phyloP scores from a whole-genome alignment of 2,329 filamentous ascomycete genomes.

The Penicillium sp. region DNA sequence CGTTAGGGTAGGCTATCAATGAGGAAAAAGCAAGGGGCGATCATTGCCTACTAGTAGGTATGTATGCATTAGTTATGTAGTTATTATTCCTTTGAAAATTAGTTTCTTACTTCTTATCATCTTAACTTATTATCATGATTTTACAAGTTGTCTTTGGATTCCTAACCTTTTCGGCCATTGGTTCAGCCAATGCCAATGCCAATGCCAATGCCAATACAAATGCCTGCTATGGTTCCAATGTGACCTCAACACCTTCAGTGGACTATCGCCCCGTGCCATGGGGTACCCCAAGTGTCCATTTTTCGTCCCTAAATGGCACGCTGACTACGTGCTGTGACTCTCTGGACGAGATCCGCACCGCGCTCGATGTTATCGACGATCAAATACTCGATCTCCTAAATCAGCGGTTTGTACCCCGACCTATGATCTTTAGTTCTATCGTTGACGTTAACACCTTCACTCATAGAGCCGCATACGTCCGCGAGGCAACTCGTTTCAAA shows the following conservation, averaged over 20 bases:
- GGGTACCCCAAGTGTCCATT: constrained; percentile 8
- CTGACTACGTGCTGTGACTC: constrained; percentile 7
- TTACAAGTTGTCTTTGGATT: not conserved
- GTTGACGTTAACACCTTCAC: not conserved
- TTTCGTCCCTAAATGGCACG: constrained; percentile 8
- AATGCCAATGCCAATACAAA: not conserved
- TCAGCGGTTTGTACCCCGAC: not conserved
- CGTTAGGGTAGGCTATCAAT: not conserved
- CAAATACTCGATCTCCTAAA: not conserved
- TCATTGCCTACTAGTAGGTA: too few species aligned
- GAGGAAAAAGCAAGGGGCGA: not conserved
- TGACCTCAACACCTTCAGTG: not conserved
- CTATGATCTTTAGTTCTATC: too few species aligned
- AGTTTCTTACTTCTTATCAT: not conserved
- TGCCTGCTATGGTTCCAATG: not conserved
- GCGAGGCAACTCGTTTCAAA: constrained; percentile 5
- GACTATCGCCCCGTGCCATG: constrained; percentile 4
- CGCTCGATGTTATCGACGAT: constrained; percentile 4
- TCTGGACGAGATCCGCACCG: constrained; percentile 4
- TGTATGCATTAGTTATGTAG: too few species aligned
- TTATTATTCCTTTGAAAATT: not conserved
- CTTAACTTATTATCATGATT: not conserved
- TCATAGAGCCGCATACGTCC: not conserved
- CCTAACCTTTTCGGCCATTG: not conserved
- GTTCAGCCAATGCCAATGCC: not conserved